Evolutionary conservation across 2,329 filamentous ascomycete species (phyloP).

Genomic region (Botrytis pseudocinerea): DNA sequence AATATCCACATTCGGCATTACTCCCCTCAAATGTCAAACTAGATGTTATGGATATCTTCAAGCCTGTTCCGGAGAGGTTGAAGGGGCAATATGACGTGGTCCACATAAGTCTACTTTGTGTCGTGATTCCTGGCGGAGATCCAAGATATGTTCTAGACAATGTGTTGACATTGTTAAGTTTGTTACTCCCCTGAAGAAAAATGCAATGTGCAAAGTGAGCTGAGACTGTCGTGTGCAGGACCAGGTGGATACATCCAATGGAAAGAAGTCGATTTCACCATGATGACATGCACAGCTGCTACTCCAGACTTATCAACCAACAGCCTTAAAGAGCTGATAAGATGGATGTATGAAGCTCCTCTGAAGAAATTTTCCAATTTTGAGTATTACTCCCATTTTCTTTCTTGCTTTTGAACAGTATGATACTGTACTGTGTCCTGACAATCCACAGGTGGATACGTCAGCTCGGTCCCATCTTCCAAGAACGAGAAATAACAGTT

Average conservation of each 20-base stretch:
- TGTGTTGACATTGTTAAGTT: constrained; percentile 11
- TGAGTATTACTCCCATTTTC: neutral
- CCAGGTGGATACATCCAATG: constrained; percentile 22
- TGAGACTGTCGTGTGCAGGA: neutral
- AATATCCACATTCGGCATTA: neutral
- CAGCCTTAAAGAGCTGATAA: neutral
- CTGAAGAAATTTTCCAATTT: constrained; percentile 4
- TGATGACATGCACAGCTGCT: neutral
- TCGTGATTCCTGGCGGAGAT: constrained; percentile 2
- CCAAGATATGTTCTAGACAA: constrained; percentile 16
- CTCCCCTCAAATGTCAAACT: constrained; percentile 13
- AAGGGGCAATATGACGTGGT: constrained; percentile 9
- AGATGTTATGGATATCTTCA: constrained; percentile 11
- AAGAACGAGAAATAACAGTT: neutral
- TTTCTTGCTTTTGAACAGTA: neutral
- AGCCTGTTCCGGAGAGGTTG: neutral
- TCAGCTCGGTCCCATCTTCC: constrained; percentile 11
- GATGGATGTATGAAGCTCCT: constrained; percentile 3
- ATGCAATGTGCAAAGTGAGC: neutral
- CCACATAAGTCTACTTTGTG: constrained; percentile 16
- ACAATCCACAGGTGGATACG: constrained; percentile 10
- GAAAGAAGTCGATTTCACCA: constrained; percentile 12
- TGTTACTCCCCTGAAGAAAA: neutral
- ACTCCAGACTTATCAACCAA: neutral
- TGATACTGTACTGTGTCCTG: neutral